Conservation (phyloP, 2,329 filamentous ascomycete species). For the Botrytis tulipae region DNA sequence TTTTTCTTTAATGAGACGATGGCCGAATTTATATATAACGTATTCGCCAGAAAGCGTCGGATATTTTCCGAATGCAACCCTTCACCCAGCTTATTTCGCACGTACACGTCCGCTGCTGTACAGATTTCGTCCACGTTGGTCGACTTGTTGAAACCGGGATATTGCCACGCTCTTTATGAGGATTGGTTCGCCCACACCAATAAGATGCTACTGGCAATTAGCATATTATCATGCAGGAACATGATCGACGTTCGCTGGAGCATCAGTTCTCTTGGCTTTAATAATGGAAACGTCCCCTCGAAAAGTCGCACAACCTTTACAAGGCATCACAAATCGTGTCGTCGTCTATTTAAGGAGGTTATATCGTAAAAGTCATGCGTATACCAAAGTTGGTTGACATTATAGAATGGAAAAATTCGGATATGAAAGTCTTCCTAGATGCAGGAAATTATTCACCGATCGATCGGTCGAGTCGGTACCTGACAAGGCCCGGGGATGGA, state of each 20-base stretch:
- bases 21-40: background rate
- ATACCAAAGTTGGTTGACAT: background rate
- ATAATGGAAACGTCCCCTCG: background rate
- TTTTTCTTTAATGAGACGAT: background rate
- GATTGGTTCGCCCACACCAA: slow-evolving; percentile 5
- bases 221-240: slow-evolving; percentile 9
- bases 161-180: slow-evolving; percentile 13
- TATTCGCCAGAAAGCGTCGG: background rate
- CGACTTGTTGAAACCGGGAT: slow-evolving; percentile 6
- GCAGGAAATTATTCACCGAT: background rate
- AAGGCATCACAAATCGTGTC: background rate
- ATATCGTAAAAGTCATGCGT: background rate
- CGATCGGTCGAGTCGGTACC: background rate
- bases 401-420: background rate
- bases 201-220: background rate
- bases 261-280: background rate
- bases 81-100: background rate
- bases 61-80: background rate
- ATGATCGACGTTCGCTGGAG: background rate
- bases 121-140: background rate
- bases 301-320: background rate
- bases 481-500: background rate
- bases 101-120: slow-evolving; percentile 13
- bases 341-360: slow-evolving; percentile 1
- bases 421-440: background rate